phyloP scores from a whole-genome alignment of 164 flowering plant genomes.

The Liriodendron chinense region DNA sequence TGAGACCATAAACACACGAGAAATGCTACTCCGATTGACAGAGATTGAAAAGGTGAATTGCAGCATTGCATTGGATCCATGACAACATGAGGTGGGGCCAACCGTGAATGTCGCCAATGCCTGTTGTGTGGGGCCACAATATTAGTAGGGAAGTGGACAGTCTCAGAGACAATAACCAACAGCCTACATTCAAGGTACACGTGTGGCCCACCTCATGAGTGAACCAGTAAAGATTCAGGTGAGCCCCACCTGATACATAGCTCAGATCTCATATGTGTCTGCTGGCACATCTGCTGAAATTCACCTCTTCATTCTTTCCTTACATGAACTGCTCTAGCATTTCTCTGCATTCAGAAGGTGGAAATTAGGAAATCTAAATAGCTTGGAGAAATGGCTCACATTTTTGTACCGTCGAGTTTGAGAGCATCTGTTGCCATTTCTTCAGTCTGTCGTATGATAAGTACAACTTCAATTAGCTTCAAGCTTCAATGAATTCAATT shows the following conservation, averaged over 20 bases:
- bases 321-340: not conserved
- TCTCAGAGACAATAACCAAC: too few relatives aligned
- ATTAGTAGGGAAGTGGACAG: not conserved
- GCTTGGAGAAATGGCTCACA: slow-evolving; percentile 5
- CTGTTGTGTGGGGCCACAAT: not conserved
- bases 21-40: not conserved
- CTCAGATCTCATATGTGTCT: not conserved
- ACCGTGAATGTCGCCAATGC: not conserved
- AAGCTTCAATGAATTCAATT: not conserved
- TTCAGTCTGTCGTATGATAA: slow-evolving; percentile 7
- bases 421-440: slow-evolving; percentile 10
- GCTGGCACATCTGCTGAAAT: too few relatives aligned
- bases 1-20: not conserved
- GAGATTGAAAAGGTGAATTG: not conserved
- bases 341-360: not conserved
- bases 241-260: not conserved
- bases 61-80: not conserved
- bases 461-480: not conserved
- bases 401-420: slow-evolving; percentile 10
- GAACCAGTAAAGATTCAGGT: not conserved
- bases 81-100: not conserved
- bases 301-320: too few relatives aligned
- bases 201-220: not conserved
- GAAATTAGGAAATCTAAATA: not conserved
- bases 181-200: too few relatives aligned